phyloP scores from a whole-genome alignment of 2,329 filamentous ascomycete genomes.

The Diaporthe destruens region DNA sequence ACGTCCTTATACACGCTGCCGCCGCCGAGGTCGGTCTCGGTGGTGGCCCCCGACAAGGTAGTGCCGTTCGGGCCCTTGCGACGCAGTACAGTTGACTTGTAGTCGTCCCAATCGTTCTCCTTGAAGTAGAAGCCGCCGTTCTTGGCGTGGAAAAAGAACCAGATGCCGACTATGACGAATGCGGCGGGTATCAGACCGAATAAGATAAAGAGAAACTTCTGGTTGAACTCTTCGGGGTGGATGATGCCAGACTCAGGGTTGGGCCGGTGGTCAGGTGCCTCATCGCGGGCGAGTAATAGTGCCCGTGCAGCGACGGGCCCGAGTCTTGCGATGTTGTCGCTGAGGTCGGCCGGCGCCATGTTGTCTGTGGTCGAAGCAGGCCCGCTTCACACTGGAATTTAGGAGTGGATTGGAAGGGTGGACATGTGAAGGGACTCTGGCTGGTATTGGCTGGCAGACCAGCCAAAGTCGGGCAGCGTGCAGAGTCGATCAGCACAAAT shows the following conservation, averaged over 20 bases:
- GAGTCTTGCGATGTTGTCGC: slow-evolving; percentile 48
- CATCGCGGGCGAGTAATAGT: slow-evolving; percentile 58
- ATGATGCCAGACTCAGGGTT: slow-evolving; percentile 63
- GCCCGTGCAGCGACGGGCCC: slow-evolving; percentile 59
- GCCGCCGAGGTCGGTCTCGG: slow-evolving; percentile 86
- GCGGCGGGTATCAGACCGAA: slow-evolving; percentile 86
- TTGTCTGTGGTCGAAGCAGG: slow-evolving; percentile 36
- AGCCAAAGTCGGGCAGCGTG: slow-evolving; percentile 44
- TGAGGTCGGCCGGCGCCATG: slow-evolving; percentile 55
- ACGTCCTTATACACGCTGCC: slow-evolving; percentile 86
- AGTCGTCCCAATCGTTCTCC: slow-evolving; percentile 95
- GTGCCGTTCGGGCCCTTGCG: slow-evolving; percentile 91
- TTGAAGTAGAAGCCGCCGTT: slow-evolving; percentile 94
- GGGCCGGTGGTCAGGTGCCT: slow-evolving; percentile 44
- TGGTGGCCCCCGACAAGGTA: slow-evolving; percentile 84
- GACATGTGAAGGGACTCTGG: slow-evolving; percentile 35
- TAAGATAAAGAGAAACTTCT: slow-evolving; percentile 82
- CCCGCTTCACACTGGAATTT: slow-evolving; percentile 35
- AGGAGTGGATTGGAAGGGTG: slow-evolving; percentile 22
- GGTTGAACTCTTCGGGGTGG: slow-evolving; percentile 70
- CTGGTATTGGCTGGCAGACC: slow-evolving; percentile 46
- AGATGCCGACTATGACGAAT: slow-evolving; percentile 82
- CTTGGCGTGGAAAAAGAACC: slow-evolving; percentile 99
- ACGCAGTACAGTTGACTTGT: slow-evolving; percentile 93
- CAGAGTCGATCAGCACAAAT: slow-evolving; percentile 23